Evolutionary conservation across 2,329 filamentous ascomycete species (phyloP).

Genomic region (Gyromitra esculenta): DNA sequence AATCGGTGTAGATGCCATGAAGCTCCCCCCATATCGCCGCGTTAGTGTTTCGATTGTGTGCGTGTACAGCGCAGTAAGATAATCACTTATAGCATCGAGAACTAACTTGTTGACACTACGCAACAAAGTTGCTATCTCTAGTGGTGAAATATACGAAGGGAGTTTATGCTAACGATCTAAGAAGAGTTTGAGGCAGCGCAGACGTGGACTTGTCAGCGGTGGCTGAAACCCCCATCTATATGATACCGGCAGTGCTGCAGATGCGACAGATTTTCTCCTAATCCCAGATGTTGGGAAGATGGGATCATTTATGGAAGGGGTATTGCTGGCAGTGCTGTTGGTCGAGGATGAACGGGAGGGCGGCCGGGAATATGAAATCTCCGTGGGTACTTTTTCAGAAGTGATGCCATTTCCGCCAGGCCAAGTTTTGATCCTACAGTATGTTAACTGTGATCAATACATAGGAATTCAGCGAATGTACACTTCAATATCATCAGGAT

Average conservation of each 20-base stretch:
- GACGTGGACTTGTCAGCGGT: slow-evolving; percentile 76
- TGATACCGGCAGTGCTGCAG: slow-evolving; percentile 26
- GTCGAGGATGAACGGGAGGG: slow-evolving; percentile 12
- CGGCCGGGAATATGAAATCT: slow-evolving; percentile 37
- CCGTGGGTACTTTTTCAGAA: slow-evolving; percentile 75
- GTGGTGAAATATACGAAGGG: slow-evolving; percentile 79
- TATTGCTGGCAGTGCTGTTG: neutral
- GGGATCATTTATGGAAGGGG: slow-evolving; percentile 1
- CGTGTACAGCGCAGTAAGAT: slow-evolving; percentile 77
- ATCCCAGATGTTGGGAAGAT: neutral
- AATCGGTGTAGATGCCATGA: slow-evolving; percentile 78
- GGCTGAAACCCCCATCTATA: slow-evolving; percentile 85
- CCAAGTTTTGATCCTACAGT: slow-evolving; percentile 65
- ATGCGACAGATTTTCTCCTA: neutral
- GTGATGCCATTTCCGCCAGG: slow-evolving; percentile 85
- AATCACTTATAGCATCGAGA: slow-evolving; percentile 81
- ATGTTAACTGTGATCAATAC: neutral
- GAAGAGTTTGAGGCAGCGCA: slow-evolving; percentile 85
- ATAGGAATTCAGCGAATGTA: slow-evolving; percentile 10
- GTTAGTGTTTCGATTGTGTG: slow-evolving; percentile 83
- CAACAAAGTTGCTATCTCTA: slow-evolving; percentile 80
- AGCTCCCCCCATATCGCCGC: slow-evolving; percentile 77
- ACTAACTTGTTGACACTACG: slow-evolving; percentile 79
- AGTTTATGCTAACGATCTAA: slow-evolving; percentile 82
- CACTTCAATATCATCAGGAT: slow-evolving; percentile 54